phyloP scores from a whole-genome alignment of 257 asterid genomes.

The Leonotis leonurus region DNA sequence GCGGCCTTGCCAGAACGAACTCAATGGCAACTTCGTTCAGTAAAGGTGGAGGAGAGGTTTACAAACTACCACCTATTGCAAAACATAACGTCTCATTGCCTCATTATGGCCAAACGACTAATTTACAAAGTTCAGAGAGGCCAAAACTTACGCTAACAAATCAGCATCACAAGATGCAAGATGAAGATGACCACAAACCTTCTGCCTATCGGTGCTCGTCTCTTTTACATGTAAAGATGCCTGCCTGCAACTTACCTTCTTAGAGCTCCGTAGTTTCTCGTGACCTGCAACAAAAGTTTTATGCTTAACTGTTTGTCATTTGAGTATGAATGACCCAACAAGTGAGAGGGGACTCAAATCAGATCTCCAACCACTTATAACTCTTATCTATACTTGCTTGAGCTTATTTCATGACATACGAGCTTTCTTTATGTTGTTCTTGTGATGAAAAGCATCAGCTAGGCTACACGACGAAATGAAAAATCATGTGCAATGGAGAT shows the following conservation, averaged over 20 bases:
- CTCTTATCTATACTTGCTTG: not conserved
- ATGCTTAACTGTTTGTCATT: not conserved
- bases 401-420: not conserved
- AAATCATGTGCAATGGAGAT: not conserved
- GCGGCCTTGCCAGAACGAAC: too few relatives aligned
- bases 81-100: too few relatives aligned
- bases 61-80: too few relatives aligned
- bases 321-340: not conserved
- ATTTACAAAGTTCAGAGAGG: too few relatives aligned
- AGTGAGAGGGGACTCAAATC: not conserved
- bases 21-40: too few relatives aligned
- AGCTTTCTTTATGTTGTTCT: not conserved
- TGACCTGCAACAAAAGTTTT: conserved; percentile 41
- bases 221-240: not conserved
- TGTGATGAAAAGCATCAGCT: too few relatives aligned
- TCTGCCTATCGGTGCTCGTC: too few relatives aligned
- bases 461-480: not conserved
- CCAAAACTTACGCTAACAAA: too few relatives aligned
- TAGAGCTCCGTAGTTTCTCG: conserved; percentile 78
- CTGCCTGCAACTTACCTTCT: conserved; percentile 38
- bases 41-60: too few relatives aligned
- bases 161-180: too few relatives aligned
- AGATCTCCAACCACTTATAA: not conserved
- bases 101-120: too few relatives aligned
- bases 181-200: too few relatives aligned